These are phyloP conservation scores for Suhomyces bokatorum DNA, from an alignment of 1,139 yeast genomes.

Conservation along the genomic window DNA sequence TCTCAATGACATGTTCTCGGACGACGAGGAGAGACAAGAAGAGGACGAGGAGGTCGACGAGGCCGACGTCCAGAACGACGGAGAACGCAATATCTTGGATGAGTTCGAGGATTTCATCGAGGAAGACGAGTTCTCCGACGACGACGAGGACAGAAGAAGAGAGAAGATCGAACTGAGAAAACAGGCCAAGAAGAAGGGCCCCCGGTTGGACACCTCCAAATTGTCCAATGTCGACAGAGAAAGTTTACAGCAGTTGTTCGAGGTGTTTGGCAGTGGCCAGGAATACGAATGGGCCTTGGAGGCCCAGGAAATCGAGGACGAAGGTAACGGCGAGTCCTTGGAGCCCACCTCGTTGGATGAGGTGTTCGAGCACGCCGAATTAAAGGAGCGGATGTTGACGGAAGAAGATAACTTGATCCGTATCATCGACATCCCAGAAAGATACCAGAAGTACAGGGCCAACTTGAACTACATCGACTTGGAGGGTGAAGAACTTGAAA, in stretches of 20 bases:
- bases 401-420: conserved; percentile 90
- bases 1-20: conserved; percentile 80
- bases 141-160: conserved; percentile 63
- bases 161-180: conserved; percentile 40
- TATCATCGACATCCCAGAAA: conserved; percentile 86
- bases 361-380: conserved; percentile 92
- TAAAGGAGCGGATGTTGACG: conserved; percentile 86
- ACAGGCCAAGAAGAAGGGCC: conserved; percentile 41
- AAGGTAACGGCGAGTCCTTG: conserved; percentile 53
- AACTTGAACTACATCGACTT: conserved; percentile 65
- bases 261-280: conserved; percentile 95
- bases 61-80: conserved; percentile 35
- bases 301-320: conserved; percentile 74
- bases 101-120: conserved; percentile 97
- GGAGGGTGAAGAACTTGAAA: conserved; percentile 63
- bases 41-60: conserved; percentile 33
- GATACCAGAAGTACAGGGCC: conserved; percentile 77
- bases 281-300: conserved; percentile 98
- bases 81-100: conserved; percentile 52
- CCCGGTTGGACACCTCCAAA: conserved; percentile 54
- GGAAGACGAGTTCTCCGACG: conserved; percentile 94
- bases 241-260: conserved; percentile 87
- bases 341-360: conserved; percentile 73
- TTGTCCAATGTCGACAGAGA: conserved; percentile 86
- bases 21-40: conserved; percentile 58